Evolutionary conservation across 2,329 filamentous ascomycete species (phyloP), one percentile per base, ranked within the genome.

Genomic region (Gremmenia infestans): DNA sequence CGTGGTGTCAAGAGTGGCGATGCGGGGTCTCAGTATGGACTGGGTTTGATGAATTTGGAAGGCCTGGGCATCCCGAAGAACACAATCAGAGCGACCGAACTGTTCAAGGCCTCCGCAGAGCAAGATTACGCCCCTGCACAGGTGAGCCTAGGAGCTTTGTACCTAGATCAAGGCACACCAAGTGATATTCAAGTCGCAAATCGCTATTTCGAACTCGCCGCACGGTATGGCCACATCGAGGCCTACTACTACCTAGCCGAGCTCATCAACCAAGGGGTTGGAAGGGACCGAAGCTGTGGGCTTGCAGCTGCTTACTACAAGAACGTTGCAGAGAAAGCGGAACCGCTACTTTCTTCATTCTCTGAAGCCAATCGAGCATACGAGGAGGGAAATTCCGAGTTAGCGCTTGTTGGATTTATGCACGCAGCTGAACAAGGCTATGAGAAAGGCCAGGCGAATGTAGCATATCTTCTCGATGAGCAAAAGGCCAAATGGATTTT

Each of bases 341-440:
- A 84, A 64, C 70, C 72, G 19, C 69, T 83, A 15, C 75, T 83
- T 57, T 85, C 84, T 0, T 81, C 85, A 0, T 83, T 89, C 64
- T 73, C 73, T 3, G 86, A 89, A 71, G 83, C 87, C 0, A 88
- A 88, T 62, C 74, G 77, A 43, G 86, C 86, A 0, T 88, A 84
- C 65, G 80, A 83, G 50, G 74, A 78, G 40, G 85, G 85, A 11
- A 81, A 89, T 63, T 75, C 79, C 17, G 84, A 88, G 60, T 75
- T 79, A 4, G 87, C 87, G 11, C 73, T 89, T 32, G 74, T 89
- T 37, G 76, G 79, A 19, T 85, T 84, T 57, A 83, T 89, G 76
- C 86, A 88, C 80, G 86, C 86, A 3, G 87, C 87, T 2, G 87
- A 90, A 65, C 86, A 89, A 72, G 87, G 87, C 8, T 88, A 86